These are phyloP conservation scores for Thraustochytrium sp. DNA, from an alignment of 352 stramenopile species.

Conservation along the genomic window DNA sequence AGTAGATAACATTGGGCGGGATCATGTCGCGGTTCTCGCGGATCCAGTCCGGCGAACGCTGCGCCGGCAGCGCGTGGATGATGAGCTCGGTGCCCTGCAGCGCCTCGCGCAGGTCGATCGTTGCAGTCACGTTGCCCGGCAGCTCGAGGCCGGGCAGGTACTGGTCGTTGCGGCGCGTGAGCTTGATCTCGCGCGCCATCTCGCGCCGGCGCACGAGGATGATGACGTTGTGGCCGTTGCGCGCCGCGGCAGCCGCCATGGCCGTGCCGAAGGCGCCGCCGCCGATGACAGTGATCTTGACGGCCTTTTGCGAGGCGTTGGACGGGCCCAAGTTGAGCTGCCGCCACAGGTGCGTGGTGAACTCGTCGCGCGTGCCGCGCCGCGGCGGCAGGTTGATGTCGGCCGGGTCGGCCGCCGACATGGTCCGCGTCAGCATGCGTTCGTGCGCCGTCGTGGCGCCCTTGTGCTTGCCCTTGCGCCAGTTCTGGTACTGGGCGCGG, in stretches of 20 bases:
- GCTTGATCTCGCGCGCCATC: slow-evolving; percentile 84
- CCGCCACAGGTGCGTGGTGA: slow-evolving; percentile 47
- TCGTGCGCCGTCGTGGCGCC: slow-evolving; percentile 17
- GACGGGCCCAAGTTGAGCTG: slow-evolving; percentile 61
- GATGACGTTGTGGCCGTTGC: slow-evolving; percentile 79
- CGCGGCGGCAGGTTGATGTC: background rate
- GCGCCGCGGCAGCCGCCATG: slow-evolving; percentile 80
- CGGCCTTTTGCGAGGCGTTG: slow-evolving; percentile 64
- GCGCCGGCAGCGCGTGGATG: slow-evolving; percentile 90
- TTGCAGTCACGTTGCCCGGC: slow-evolving; percentile 72
- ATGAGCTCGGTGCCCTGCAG: slow-evolving; percentile 78
- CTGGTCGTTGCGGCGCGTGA: slow-evolving; percentile 73
- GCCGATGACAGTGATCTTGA: slow-evolving; percentile 78
- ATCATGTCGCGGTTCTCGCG: slow-evolving; percentile 73
- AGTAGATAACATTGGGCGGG: slow-evolving; percentile 74
- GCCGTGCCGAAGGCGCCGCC: slow-evolving; percentile 91
- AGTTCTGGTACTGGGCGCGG: slow-evolving; percentile 28
- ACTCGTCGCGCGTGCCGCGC: background rate
- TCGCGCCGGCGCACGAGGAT: slow-evolving; percentile 78
- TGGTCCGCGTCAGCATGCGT: background rate
- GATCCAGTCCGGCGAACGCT: slow-evolving; percentile 85
- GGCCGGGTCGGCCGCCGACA: background rate
- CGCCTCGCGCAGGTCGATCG: slow-evolving; percentile 72
- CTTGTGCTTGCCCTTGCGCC: slow-evolving; percentile 22
- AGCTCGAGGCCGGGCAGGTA: slow-evolving; percentile 83